These are phyloP conservation scores for Pinus tabuliformis DNA, from an alignment of 75 land plant genomes.

Conservation along the genomic window DNA sequence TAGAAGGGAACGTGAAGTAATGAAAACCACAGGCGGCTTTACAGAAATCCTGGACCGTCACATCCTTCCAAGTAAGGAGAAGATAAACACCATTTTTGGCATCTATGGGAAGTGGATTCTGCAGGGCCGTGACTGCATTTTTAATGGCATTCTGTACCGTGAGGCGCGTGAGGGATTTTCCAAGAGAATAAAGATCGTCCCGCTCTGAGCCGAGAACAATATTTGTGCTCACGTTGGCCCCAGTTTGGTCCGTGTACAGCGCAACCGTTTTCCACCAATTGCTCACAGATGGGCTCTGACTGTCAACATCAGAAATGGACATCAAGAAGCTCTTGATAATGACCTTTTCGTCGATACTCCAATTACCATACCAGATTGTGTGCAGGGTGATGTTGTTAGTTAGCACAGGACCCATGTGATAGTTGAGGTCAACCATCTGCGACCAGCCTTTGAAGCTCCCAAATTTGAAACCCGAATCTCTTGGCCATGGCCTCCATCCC, in stretches of 20 bases:
- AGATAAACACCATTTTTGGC: slow-evolving; percentile 66
- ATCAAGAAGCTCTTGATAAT: slow-evolving; percentile 66
- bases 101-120: slow-evolving; percentile 43
- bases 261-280: not conserved
- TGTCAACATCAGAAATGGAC: slow-evolving; percentile 50
- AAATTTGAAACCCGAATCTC: not conserved
- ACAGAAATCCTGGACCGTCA: slow-evolving; percentile 80
- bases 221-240: slow-evolving; percentile 3
- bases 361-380: slow-evolving; percentile 74
- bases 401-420: slow-evolving; percentile 65
- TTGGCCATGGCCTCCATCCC: slow-evolving; percentile 34
- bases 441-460: slow-evolving; percentile 25
- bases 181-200: slow-evolving; percentile 45
- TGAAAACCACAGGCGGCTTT: slow-evolving; percentile 86
- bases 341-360: slow-evolving; percentile 30
- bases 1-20: slow-evolving; percentile 82
- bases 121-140: slow-evolving; percentile 21
- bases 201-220: slow-evolving; percentile 36
- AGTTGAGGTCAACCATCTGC: slow-evolving; percentile 12
- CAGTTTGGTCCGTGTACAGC: not conserved
- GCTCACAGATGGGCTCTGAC: slow-evolving; percentile 48
- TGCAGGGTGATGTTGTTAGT: slow-evolving; percentile 57
- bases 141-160: slow-evolving; percentile 57
- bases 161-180: slow-evolving; percentile 60
- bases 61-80: slow-evolving; percentile 61